phyloP scores from a whole-genome alignment of 2,329 filamentous ascomycete genomes.

The Fonsecaea pugnacius region DNA sequence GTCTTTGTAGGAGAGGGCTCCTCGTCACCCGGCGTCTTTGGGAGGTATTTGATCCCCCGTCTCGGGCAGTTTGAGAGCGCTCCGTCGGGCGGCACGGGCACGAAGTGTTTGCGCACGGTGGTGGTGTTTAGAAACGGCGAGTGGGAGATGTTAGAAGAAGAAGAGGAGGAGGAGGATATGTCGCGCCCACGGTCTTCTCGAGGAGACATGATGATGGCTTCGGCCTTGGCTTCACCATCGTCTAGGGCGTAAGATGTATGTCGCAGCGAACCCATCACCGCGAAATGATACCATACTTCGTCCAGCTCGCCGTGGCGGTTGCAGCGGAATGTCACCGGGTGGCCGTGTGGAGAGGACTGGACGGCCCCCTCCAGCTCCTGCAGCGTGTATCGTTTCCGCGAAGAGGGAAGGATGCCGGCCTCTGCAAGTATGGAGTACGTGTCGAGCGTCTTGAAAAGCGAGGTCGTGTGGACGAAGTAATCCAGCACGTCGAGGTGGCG shows the following conservation, averaged over 20 bases:
- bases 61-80: conserved; percentile 66
- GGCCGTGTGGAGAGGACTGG: conserved; percentile 57
- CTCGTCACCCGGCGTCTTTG: conserved; percentile 52
- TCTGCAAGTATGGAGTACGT: conserved; percentile 66
- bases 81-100: conserved; percentile 51
- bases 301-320: conserved; percentile 55
- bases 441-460: conserved; percentile 68
- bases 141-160: not conserved
- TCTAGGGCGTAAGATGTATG: not conserved
- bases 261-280: conserved; percentile 55
- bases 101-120: conserved; percentile 52
- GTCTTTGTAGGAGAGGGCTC: conserved; percentile 39
- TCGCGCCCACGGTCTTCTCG: not conserved
- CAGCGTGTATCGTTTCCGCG: conserved; percentile 61
- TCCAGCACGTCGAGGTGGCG: conserved; percentile 63
- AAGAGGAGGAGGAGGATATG: not conserved
- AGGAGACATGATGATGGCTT: not conserved
- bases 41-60: conserved; percentile 67
- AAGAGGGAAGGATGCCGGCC: conserved; percentile 63
- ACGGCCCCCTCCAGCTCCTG: conserved; percentile 65
- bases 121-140: conserved; percentile 53
- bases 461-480: conserved; percentile 69
- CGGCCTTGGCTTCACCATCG: conserved; percentile 33
- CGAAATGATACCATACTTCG: conserved; percentile 68
- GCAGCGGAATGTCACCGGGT: conserved; percentile 64